These are phyloP conservation scores for Candida maesae DNA, from an alignment of 805 yeast genomes.

Conservation along the genomic window DNA sequence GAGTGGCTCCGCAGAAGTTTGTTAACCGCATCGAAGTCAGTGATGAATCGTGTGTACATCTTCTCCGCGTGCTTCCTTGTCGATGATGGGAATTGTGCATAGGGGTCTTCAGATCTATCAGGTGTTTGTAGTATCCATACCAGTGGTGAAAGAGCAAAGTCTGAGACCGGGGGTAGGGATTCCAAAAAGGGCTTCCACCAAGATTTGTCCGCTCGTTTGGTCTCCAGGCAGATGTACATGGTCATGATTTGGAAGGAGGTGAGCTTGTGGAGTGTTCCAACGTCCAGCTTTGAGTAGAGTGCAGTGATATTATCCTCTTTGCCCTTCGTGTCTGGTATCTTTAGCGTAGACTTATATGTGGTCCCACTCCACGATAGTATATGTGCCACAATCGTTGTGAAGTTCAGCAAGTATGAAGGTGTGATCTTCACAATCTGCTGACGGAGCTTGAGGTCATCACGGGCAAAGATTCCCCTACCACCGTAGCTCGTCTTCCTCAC, in stretches of 20 bases:
- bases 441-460: slow-evolving; percentile 32
- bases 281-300: slow-evolving; percentile 14
- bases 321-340: slow-evolving; percentile 4
- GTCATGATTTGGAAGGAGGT: slow-evolving; percentile 59
- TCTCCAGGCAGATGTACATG: slow-evolving; percentile 46
- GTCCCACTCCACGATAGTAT: slow-evolving; percentile 26
- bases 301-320: slow-evolving; percentile 13
- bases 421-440: slow-evolving; percentile 55
- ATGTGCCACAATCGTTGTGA: slow-evolving; percentile 46
- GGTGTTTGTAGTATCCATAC: slow-evolving; percentile 47
- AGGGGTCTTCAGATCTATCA: slow-evolving; percentile 19
- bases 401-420: slow-evolving; percentile 54
- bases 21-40: slow-evolving; percentile 41
- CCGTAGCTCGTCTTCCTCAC: slow-evolving; percentile 40
- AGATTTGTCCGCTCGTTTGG: slow-evolving; percentile 35
- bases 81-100: slow-evolving; percentile 40
- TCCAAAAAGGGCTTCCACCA: slow-evolving; percentile 70
- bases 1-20: slow-evolving; percentile 16
- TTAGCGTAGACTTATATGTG: background rate
- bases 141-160: slow-evolving; percentile 57
- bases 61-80: slow-evolving; percentile 37
- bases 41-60: slow-evolving; percentile 39
- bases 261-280: slow-evolving; percentile 36
- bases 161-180: slow-evolving; percentile 55
- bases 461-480: slow-evolving; percentile 65